Conservation (phyloP, 2,329 filamentous ascomycete species). For the Rosellinia necatrix region DNA sequence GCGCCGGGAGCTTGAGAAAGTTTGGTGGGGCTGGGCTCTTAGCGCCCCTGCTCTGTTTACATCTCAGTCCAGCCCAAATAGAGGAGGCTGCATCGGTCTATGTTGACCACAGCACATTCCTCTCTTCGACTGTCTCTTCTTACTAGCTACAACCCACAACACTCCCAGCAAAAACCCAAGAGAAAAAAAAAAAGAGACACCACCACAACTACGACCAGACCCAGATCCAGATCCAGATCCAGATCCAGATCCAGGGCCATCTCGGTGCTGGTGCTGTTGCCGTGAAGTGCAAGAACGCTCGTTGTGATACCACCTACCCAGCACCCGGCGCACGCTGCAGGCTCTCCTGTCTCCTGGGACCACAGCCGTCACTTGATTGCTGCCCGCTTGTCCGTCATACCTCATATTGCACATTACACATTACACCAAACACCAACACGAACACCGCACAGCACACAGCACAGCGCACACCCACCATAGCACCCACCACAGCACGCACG, state of each 20-base stretch:
- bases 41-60: constrained; percentile 33
- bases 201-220: background rate
- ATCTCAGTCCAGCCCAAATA: constrained; percentile 31
- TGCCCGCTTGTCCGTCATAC: background rate
- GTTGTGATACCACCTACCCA: background rate
- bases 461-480: background rate
- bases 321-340: constrained; percentile 14
- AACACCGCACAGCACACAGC: too few species aligned
- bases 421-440: background rate
- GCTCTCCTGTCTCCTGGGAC: background rate
- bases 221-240: constrained; percentile 1
- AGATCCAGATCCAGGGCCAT: background rate
- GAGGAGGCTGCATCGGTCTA: constrained; percentile 21
- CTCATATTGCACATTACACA: too few species aligned
- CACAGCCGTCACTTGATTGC: constrained; percentile 14
- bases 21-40: constrained; percentile 14
- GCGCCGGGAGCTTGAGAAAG: constrained; percentile 26
- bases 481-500: background rate
- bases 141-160: constrained; percentile 11
- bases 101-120: constrained; percentile 18
- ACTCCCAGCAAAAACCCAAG: constrained; percentile 3
- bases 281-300: constrained; percentile 9
- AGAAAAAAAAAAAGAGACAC: too few species aligned
- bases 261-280: constrained; percentile 8
- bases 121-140: constrained; percentile 12